phyloP scores from a whole-genome alignment of 306 rosid species.

The Cajanus cajan region DNA sequence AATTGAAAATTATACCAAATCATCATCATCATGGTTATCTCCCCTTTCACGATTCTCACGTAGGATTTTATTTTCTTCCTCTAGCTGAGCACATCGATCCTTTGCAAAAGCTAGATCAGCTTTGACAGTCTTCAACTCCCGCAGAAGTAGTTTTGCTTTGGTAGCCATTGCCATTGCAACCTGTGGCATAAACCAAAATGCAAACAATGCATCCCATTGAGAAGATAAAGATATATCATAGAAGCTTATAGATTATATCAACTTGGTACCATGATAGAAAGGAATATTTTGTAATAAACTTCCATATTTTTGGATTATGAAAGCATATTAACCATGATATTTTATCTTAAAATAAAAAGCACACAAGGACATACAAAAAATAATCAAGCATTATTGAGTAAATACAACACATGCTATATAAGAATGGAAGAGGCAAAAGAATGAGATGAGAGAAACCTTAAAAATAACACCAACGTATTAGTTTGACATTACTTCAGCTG shows the following conservation, averaged over 20 bases:
- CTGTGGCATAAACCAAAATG: conserved; percentile 48
- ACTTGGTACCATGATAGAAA: not conserved
- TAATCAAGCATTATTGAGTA: not conserved
- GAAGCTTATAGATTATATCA: conserved; percentile 14
- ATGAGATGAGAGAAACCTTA: not conserved
- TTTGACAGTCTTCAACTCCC: conserved; percentile 96
- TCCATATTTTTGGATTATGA: not conserved
- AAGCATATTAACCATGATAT: not conserved
- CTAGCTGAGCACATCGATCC: conserved; percentile 97
- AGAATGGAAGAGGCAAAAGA: not conserved
- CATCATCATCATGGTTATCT: conserved; percentile 87
- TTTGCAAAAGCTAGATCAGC: conserved; percentile 98
- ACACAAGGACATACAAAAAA: not conserved
- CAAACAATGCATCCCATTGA: conserved; percentile 35
- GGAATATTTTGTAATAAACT: not conserved
- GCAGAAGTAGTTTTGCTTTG: conserved; percentile 93
- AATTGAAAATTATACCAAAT: conserved; percentile 58
- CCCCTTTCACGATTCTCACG: conserved; percentile 92
- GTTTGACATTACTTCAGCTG: conserved; percentile 1
- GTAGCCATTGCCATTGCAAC: conserved; percentile 99
- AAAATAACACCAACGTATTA: conserved; percentile 18
- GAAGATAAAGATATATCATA: conserved; percentile 13
- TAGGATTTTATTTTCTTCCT: conserved; percentile 87
- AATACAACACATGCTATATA: not conserved
- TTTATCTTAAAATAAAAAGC: not conserved